Evolutionary conservation across 805 yeast species (phyloP).

Genomic region (Vanderwaltozyma polyspora): DNA sequence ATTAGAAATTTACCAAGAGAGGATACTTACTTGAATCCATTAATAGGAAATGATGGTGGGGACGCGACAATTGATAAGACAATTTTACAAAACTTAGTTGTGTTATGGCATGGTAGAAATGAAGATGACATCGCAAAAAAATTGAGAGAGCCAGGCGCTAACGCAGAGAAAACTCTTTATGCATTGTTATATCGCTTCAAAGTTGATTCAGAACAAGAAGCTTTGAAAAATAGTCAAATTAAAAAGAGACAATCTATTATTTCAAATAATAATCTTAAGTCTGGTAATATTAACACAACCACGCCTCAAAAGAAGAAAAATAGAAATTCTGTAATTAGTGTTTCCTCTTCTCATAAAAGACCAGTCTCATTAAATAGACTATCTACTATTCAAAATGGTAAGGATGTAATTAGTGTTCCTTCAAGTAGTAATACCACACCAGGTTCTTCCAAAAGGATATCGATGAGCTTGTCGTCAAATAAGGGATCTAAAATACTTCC

Average conservation of each 20-base stretch:
- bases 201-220: slow-evolving; percentile 36
- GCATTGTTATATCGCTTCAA: slow-evolving; percentile 64
- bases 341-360: slow-evolving; percentile 38
- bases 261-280: slow-evolving; percentile 1
- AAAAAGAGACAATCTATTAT: slow-evolving; percentile 30
- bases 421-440: slow-evolving; percentile 14
- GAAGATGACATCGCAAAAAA: slow-evolving; percentile 40
- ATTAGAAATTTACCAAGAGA: slow-evolving; percentile 30
- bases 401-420: slow-evolving; percentile 14
- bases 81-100: slow-evolving; percentile 63
- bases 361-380: slow-evolving; percentile 35
- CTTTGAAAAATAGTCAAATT: slow-evolving; percentile 26
- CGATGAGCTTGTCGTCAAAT: slow-evolving; percentile 20
- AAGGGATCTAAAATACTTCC: slow-evolving; percentile 13
- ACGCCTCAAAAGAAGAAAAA: slow-evolving; percentile 27
- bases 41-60: slow-evolving; percentile 27
- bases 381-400: slow-evolving; percentile 13
- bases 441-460: slow-evolving; percentile 16
- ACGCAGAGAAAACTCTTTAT: slow-evolving; percentile 73
- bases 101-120: slow-evolving; percentile 71
- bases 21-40: slow-evolving; percentile 29
- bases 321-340: slow-evolving; percentile 34
- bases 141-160: slow-evolving; percentile 44
- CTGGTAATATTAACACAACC: slow-evolving; percentile 7
- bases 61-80: slow-evolving; percentile 50